Conservation (phyloP, 2,329 filamentous ascomycete genomes). For the Teratosphaeriaceae sp. region DNA sequence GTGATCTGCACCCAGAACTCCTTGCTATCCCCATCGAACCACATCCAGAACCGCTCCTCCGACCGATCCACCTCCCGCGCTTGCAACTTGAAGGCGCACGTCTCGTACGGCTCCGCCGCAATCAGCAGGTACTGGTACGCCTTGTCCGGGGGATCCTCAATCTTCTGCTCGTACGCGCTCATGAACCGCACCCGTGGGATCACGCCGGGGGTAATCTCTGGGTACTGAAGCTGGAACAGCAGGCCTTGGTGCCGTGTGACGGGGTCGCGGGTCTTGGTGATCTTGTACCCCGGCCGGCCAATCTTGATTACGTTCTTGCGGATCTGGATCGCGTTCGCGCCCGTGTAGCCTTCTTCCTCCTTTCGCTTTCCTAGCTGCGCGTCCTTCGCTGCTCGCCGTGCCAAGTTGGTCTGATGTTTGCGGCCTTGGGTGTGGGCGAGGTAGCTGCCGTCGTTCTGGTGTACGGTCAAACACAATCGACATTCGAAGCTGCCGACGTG, state of each 20-base stretch:
- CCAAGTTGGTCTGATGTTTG: slow-evolving; percentile 98
- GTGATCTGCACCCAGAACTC: slow-evolving; percentile 98
- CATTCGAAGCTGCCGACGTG: slow-evolving; percentile 98
- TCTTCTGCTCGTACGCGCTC: slow-evolving; percentile 93
- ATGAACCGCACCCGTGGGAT: slow-evolving; percentile 88
- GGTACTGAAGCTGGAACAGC: slow-evolving; percentile 94
- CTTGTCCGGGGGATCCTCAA: slow-evolving; percentile 88
- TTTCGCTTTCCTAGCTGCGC: slow-evolving; percentile 73
- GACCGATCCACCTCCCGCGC: slow-evolving; percentile 85
- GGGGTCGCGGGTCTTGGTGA: slow-evolving; percentile 90
- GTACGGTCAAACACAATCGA: slow-evolving; percentile 90
- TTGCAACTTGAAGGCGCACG: slow-evolving; percentile 92
- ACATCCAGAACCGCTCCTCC: slow-evolving; percentile 83
- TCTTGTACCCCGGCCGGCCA: slow-evolving; percentile 92
- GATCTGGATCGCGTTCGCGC: slow-evolving; percentile 64
- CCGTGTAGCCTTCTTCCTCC: slow-evolving; percentile 53
- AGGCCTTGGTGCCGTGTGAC: slow-evolving; percentile 82
- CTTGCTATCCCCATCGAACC: slow-evolving; percentile 92
- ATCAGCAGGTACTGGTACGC: slow-evolving; percentile 92
- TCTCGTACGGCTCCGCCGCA: slow-evolving; percentile 96
- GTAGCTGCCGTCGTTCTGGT: slow-evolving; percentile 98
- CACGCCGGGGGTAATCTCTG: slow-evolving; percentile 72
- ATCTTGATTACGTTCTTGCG: slow-evolving; percentile 88
- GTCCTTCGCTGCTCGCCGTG: slow-evolving; percentile 89
- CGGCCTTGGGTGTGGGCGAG: slow-evolving; percentile 97